These are phyloP conservation scores for Russula brevipes DNA, from an alignment of 768 basidiomycete genomes.

Conservation along the genomic window DNA sequence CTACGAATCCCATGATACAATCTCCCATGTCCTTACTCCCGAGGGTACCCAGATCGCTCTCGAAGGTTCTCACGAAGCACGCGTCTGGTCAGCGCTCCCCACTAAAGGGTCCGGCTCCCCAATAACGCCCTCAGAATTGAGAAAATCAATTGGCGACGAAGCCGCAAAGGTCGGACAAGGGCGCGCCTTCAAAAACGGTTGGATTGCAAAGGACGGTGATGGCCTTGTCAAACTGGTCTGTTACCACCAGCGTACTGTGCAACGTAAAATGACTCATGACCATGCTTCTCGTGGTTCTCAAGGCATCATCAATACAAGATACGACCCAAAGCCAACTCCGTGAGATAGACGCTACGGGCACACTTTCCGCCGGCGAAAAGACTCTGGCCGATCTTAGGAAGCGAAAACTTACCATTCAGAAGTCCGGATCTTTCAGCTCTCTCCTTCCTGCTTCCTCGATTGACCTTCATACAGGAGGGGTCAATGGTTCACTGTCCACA, in stretches of 20 bases:
- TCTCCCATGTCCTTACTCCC: constrained; percentile 66
- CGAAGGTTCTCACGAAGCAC: constrained; percentile 90
- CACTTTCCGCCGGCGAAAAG: constrained; percentile 72
- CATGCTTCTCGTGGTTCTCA: background rate
- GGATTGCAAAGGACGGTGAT: constrained; percentile 88
- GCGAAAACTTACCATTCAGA: constrained; percentile 81
- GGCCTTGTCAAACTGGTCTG: constrained; percentile 83
- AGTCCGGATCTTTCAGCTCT: constrained; percentile 39
- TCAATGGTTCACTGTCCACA: constrained; percentile 87
- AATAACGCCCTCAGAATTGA: constrained; percentile 61
- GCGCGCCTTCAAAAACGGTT: constrained; percentile 93
- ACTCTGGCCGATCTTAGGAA: constrained; percentile 82
- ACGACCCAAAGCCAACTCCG: constrained; percentile 67
- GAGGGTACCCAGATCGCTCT: constrained; percentile 79
- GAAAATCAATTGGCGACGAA: constrained; percentile 77
- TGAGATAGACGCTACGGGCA: constrained; percentile 68
- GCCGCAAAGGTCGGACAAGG: constrained; percentile 91
- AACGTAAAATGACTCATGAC: constrained; percentile 15
- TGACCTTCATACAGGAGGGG: constrained; percentile 61
- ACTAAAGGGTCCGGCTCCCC: constrained; percentile 63
- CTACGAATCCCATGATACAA: constrained; percentile 72
- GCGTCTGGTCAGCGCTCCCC: constrained; percentile 85
- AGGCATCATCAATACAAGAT: constrained; percentile 69
- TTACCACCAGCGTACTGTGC: constrained; percentile 25
- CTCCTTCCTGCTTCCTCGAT: background rate